phyloP scores from a whole-genome alignment of 1,139 yeast genomes.

The Dujonia santamariae region DNA sequence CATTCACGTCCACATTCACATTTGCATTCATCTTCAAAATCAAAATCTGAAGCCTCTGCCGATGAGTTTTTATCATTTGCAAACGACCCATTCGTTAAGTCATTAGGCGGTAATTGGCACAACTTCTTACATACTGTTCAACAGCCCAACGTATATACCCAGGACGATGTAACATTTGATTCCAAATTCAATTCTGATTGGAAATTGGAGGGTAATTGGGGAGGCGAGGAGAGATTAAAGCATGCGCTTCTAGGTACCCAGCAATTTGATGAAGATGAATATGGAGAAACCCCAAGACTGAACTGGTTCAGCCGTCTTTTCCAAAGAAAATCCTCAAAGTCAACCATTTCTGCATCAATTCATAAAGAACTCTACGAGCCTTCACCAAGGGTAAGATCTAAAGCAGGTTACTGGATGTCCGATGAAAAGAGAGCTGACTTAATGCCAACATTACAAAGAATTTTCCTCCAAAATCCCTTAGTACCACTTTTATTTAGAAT shows the following conservation, averaged over 20 bases:
- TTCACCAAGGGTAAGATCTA: slow-evolving; percentile 37
- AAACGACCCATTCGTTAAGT: slow-evolving; percentile 38
- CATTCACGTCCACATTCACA: not conserved
- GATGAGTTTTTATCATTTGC: slow-evolving; percentile 29
- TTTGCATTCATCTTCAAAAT: too few relatives aligned
- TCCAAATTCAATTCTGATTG: slow-evolving; percentile 18
- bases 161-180: slow-evolving; percentile 25
- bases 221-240: slow-evolving; percentile 64
- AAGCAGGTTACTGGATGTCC: slow-evolving; percentile 69
- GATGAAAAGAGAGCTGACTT: slow-evolving; percentile 62
- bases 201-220: slow-evolving; percentile 52
- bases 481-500: slow-evolving; percentile 76
- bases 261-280: slow-evolving; percentile 25
- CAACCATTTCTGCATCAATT: slow-evolving; percentile 3
- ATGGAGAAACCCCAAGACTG: slow-evolving; percentile 6
- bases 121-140: slow-evolving; percentile 33
- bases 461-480: slow-evolving; percentile 72
- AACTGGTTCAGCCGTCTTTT: slow-evolving; percentile 11
- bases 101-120: slow-evolving; percentile 40
- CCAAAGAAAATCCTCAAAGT: slow-evolving; percentile 5
- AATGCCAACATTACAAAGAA: slow-evolving; percentile 56
- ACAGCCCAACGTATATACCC: slow-evolving; percentile 35
- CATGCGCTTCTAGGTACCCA: slow-evolving; percentile 47
- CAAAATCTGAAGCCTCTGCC: slow-evolving; percentile 8
- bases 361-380: slow-evolving; percentile 6